These are phyloP conservation scores for Coniferiporia sulphurascens DNA, from an alignment of 1,284 basidiomycete genomes.

Conservation along the genomic window DNA sequence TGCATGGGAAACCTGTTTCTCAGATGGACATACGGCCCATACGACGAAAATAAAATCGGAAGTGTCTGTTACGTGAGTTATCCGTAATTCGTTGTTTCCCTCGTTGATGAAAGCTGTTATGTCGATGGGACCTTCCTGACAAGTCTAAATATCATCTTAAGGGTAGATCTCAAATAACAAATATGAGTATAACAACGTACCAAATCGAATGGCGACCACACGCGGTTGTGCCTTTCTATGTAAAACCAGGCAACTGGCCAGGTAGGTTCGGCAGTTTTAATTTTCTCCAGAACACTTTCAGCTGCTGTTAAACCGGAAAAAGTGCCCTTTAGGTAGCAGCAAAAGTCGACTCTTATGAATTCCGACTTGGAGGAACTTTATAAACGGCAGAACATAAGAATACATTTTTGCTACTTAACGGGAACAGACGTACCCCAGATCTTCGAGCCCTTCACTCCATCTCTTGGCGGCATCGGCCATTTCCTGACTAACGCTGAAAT, in stretches of 20 bases:
- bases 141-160: background rate
- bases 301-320: background rate
- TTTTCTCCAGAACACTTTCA: background rate
- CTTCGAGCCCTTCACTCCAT: background rate
- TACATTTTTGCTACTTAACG: background rate
- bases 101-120: background rate
- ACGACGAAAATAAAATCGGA: slow-evolving; percentile 1
- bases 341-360: background rate
- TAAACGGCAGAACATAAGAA: background rate
- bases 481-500: background rate
- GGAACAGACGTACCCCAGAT: background rate
- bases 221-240: background rate
- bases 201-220: slow-evolving; percentile 9
- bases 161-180: background rate
- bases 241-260: slow-evolving; percentile 3
- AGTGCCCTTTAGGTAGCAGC: background rate
- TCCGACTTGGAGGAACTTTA: background rate
- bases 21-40: background rate
- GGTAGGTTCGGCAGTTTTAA: background rate
- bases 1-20: background rate
- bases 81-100: slow-evolving; percentile 1
- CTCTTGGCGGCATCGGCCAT: background rate
- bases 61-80: background rate
- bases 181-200: background rate
- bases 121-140: slow-evolving; percentile 1